Evolutionary conservation across 352 stramenopile genomes (phyloP).

Genomic region (Nothophytophthora sp.): DNA sequence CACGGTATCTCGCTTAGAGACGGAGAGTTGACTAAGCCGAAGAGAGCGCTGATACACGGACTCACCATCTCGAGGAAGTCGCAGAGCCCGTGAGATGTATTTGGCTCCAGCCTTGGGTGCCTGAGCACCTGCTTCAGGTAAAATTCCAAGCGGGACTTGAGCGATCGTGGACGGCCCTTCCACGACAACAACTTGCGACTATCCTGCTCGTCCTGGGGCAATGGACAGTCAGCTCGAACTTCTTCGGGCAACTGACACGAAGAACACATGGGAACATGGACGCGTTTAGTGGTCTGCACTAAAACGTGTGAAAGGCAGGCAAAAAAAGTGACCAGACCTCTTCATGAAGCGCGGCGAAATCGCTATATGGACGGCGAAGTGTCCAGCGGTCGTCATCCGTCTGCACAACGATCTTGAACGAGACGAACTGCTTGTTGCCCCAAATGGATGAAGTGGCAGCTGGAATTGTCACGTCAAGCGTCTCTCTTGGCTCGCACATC

Average conservation of each 20-base stretch:
- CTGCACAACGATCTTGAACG: conserved; percentile 74
- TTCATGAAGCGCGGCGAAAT: conserved; percentile 65
- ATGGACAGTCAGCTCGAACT: conserved; percentile 40
- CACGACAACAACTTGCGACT: conserved; percentile 55
- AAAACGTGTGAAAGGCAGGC: not conserved
- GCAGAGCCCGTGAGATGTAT: conserved; percentile 59
- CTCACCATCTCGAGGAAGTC: conserved; percentile 76
- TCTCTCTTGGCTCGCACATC: conserved; percentile 16
- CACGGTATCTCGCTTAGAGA: too few species aligned
- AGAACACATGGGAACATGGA: not conserved
- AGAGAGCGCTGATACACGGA: not conserved
- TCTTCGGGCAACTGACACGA: conserved; percentile 37
- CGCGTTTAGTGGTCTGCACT: too few species aligned
- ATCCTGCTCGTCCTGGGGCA: conserved; percentile 48
- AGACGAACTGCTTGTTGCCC: conserved; percentile 71
- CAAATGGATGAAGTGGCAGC: conserved; percentile 68
- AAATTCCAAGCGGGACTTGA: conserved; percentile 68
- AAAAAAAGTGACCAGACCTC: conserved; percentile 21
- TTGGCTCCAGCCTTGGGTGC: conserved; percentile 49
- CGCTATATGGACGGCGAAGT: conserved; percentile 60
- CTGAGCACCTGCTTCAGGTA: conserved; percentile 60
- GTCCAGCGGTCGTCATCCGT: conserved; percentile 75
- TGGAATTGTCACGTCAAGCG: conserved; percentile 64
- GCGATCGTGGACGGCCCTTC: conserved; percentile 52
- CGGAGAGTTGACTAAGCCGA: too few species aligned